Base-by-base conservation (phyloP, 192 early-diverging fungal genomes). In the Gigaspora rosea region DNA sequence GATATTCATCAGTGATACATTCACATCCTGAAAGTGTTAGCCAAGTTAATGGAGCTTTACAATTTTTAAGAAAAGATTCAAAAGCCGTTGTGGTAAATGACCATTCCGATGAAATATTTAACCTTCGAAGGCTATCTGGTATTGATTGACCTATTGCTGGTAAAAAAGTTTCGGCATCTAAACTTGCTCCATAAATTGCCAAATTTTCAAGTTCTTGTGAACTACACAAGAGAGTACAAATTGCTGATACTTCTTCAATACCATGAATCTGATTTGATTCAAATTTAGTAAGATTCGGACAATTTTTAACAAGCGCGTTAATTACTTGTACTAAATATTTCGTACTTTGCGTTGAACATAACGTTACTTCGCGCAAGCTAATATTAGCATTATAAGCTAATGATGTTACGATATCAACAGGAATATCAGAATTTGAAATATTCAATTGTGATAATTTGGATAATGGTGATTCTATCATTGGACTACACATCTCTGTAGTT, bases 261-360 rank as follows among this genome's bases (percentile, higher is more conserved):
- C 64, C 64, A 66, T 66, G 64, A 66, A 66, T 66, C 3, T 66
- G 64, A 46, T 66, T 66, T 15, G 64, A 66, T 66, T 66, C 64
- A 48, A 66, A 66, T 66, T 66, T 66, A 36, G 64, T 66, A 8
- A 66, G 32, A 47, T 66, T 66, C 18, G 64, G 64, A 16, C 64
- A 66, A 66, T 66, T 32, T 8, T 18, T 66, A 12, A 66, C 64
- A 20, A 66, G 33, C 10, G 64, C 36, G 33, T 66, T 18, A 66
- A 66, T 66, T 5, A 66, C 64, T 66, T 46, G 36, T 10, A 66
- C 64, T 20, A 66, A 22, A 66, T 66, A 66, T n/a, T 66, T 36
- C 0, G 64, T 18, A 66, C 64, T 66, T 46, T 66, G 64, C 18
- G 64, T 66, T 4, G 64, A 66, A 66, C 64, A 66, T 3, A 66